Conservation (phyloP, 805 yeast genomes). For the Wickerhamiella kurtzmanii region DNA sequence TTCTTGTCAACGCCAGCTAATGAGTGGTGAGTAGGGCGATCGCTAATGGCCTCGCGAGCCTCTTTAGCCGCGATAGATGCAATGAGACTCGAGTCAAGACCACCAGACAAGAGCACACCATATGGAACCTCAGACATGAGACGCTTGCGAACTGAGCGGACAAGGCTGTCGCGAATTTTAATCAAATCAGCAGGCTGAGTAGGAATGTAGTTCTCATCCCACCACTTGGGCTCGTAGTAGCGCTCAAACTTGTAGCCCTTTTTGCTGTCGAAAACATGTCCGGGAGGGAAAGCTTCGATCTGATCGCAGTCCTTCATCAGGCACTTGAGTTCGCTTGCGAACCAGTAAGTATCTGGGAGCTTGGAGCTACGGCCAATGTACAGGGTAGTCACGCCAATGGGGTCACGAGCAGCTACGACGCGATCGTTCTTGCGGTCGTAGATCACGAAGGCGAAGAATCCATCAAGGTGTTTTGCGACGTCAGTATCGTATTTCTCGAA, state of each 20-base stretch:
- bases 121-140: constrained; percentile 99
- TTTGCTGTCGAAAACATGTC: constrained; percentile 86
- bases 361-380: constrained; percentile 77
- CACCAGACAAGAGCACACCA: constrained; percentile 95
- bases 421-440: constrained; percentile 78
- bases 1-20: constrained; percentile 85
- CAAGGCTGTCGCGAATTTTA: constrained; percentile 65
- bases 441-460: constrained; percentile 94
- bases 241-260: constrained; percentile 67
- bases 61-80: constrained; percentile 97
- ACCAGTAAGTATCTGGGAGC: constrained; percentile 64
- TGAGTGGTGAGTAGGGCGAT: constrained; percentile 47
- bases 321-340: constrained; percentile 92
- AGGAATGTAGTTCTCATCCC: constrained; percentile 72
- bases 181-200: constrained; percentile 59
- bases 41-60: constrained; percentile 64
- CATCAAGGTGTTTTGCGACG: constrained; percentile 87
- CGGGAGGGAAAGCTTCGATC: constrained; percentile 93
- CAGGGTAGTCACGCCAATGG: constrained; percentile 91
- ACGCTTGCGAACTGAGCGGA: constrained; percentile 94
- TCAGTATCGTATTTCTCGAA: constrained; percentile 76
- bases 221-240: constrained; percentile 89
- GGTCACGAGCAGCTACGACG: constrained; percentile 94
- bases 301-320: constrained; percentile 88
- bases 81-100: constrained; percentile 90